Percentiles rank a stretch among this genome's conserved stretches.
Evolutionary conservation across 2,329 filamentous ascomycete genomes (phyloP).

Genomic region (Talaromyces sp.): DNA sequence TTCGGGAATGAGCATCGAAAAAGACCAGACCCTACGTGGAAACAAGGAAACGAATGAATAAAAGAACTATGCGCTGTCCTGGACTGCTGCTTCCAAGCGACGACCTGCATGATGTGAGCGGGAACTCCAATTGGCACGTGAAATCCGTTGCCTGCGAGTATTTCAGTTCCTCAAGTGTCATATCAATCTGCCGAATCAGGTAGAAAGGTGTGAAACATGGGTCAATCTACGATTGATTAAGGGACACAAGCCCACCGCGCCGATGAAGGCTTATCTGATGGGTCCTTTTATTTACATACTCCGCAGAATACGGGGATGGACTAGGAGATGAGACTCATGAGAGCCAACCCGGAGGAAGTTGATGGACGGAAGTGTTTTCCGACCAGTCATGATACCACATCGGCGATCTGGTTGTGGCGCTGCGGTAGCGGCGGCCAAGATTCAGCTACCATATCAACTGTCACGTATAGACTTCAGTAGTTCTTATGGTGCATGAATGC

Average conservation of each 20-base stretch:
- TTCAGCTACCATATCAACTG: background rate
- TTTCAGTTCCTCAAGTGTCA: no score
- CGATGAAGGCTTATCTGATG: background rate
- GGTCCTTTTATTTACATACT: no score
- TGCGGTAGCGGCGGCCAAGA: background rate
- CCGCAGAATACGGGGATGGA: background rate
- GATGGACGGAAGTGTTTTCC: background rate
- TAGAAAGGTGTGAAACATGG: background rate
- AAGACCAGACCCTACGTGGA: background rate
- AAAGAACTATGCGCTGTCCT: background rate
- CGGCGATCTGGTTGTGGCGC: background rate
- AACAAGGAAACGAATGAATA: background rate
- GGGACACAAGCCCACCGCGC: background rate
- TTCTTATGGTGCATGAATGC: background rate
- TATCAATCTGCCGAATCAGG: background rate
- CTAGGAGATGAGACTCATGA: background rate
- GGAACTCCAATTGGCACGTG: background rate
- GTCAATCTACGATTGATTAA: background rate
- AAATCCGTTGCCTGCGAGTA: background rate
- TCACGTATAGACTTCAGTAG: background rate
- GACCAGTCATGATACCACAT: background rate
- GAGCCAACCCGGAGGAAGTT: background rate
- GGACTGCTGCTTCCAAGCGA: background rate
- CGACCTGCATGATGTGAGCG: background rate
- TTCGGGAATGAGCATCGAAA: background rate